phyloP scores from a whole-genome alignment of 345 rosid genomes.

The Durio zibethinus region DNA sequence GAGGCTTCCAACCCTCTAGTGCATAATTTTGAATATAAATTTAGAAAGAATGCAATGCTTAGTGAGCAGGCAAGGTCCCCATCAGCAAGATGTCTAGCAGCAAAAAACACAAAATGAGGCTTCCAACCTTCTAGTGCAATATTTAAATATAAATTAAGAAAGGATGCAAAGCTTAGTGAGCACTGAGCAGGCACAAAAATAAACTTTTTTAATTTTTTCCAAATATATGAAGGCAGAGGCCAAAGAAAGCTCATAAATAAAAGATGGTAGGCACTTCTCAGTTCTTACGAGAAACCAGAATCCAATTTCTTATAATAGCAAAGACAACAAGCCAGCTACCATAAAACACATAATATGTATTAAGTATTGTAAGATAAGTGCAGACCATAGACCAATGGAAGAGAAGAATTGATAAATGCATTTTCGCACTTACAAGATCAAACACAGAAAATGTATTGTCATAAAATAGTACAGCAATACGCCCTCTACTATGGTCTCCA shows the following conservation, averaged over 20 bases:
- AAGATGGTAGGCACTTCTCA: neutral
- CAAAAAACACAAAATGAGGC: neutral
- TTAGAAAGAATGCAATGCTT: neutral
- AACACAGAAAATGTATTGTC: conserved; percentile 93
- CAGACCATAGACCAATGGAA: neutral
- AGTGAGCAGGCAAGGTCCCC: neutral
- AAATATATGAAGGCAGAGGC: neutral
- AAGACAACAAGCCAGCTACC: neutral
- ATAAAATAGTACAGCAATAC: conserved; percentile 88
- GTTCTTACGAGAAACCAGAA: neutral
- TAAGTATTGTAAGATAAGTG: neutral
- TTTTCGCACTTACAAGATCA: conserved; percentile 71
- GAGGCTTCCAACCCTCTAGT: neutral
- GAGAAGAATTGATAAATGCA: neutral
- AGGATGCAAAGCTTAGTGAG: neutral
- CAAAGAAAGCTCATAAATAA: neutral
- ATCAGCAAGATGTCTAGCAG: neutral
- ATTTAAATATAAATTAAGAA: neutral
- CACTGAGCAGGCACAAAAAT: neutral
- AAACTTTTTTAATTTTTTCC: neutral
- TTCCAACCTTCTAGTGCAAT: neutral
- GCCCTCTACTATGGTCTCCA: conserved; percentile 94
- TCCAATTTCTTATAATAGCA: neutral
- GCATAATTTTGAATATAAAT: neutral
- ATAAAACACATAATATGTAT: neutral